These are phyloP conservation scores for Eucalyptus pauciflora DNA, from an alignment of 345 rosid species.

Conservation along the genomic window DNA sequence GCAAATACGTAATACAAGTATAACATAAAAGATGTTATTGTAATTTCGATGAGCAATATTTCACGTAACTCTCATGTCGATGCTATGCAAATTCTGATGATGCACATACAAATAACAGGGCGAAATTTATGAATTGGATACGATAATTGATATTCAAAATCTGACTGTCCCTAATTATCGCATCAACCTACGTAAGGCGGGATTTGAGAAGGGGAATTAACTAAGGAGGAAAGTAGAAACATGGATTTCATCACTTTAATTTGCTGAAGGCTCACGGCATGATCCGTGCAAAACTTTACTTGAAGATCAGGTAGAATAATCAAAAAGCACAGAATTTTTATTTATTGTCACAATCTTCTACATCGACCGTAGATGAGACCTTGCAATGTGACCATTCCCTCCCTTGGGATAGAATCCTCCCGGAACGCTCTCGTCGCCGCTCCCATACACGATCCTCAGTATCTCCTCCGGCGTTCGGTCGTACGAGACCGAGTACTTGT, in stretches of 20 bases:
- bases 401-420: constrained; percentile 71
- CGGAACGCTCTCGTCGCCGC: constrained; percentile 36
- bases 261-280: neutral
- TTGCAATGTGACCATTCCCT: constrained; percentile 49
- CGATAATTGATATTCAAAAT: too few relatives aligned
- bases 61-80: too few relatives aligned
- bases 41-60: too few relatives aligned
- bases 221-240: neutral
- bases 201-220: neutral
- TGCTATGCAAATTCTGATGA: neutral
- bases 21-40: too few relatives aligned
- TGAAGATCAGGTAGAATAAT: neutral
- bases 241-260: neutral
- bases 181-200: neutral
- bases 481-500: constrained; percentile 24
- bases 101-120: neutral
- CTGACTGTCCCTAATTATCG: neutral
- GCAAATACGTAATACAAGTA: neutral
- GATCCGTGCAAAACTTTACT: neutral
- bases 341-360: neutral
- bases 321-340: neutral
- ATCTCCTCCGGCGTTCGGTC: constrained; percentile 55
- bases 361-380: constrained; percentile 4
- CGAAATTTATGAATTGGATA: neutral
- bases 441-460: constrained; percentile 51